Conservation (phyloP, 495 filamentous ascomycete species). For the Darksidea phi region DNA sequence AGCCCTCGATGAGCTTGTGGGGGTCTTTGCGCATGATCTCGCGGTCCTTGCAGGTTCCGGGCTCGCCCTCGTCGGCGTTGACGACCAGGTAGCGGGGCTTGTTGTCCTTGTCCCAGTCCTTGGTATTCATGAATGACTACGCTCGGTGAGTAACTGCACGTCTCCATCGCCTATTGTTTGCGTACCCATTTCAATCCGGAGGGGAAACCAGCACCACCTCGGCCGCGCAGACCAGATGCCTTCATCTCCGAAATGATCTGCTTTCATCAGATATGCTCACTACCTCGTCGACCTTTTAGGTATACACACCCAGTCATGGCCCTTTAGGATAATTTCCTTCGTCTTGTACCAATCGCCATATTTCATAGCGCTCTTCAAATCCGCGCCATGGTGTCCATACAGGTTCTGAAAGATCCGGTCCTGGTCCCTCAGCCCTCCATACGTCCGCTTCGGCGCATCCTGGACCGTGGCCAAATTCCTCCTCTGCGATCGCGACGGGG, state of each 20-base stretch:
- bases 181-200: conserved; percentile 96
- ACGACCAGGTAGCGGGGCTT: conserved; percentile 95
- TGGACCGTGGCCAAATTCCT: conserved; percentile 84
- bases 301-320: conserved; percentile 82
- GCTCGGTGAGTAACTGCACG: background rate
- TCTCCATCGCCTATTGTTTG: conserved; percentile 7
- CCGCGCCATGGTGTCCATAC: conserved; percentile 85
- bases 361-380: conserved; percentile 93
- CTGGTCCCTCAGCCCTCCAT: conserved; percentile 88
- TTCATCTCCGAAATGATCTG: conserved; percentile 95
- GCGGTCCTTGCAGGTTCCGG: conserved; percentile 98
- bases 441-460: conserved; percentile 73
- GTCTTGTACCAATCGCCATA: conserved; percentile 99
- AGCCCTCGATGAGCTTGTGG: conserved; percentile 97
- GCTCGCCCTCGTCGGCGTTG: conserved; percentile 98
- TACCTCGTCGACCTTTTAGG: too few species aligned
- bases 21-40: conserved; percentile 99
- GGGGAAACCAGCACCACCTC: conserved; percentile 96
- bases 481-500: conserved; percentile 49
- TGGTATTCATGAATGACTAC: conserved; percentile 99
- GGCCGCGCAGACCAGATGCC: conserved; percentile 88
- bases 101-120: conserved; percentile 97
- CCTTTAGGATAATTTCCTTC: conserved; percentile 95
- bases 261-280: conserved; percentile 4
- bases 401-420: conserved; percentile 99